Conservation (phyloP, 139 green algal species). For the Haematococcus lacustris region DNA sequence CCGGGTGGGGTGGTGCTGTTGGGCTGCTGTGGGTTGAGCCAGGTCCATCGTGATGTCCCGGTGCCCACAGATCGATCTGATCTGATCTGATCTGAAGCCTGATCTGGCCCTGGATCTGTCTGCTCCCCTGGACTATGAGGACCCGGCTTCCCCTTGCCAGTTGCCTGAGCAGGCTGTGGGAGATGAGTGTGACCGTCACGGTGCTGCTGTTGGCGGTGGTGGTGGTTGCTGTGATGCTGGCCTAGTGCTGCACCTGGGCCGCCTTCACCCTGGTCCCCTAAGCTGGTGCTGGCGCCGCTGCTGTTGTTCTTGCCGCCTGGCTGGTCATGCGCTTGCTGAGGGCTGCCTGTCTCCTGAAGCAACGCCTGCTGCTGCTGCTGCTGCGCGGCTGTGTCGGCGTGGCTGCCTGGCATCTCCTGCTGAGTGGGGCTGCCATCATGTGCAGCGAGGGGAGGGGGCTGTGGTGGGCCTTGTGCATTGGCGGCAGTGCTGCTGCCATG, state of each 20-base stretch:
- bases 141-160: no score
- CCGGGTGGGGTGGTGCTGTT: no score
- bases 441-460: not conserved
- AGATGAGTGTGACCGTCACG: not conserved
- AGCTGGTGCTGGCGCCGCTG: constrained; percentile 8
- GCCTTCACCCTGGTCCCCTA: not conserved
- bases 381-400: not conserved
- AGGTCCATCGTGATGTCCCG: no score
- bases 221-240: not conserved
- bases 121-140: no score
- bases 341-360: not conserved
- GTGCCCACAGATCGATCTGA: no score
- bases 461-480: not conserved
- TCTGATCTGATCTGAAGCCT: no score
- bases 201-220: not conserved
- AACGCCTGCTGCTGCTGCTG: not conserved
- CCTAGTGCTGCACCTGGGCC: not conserved
- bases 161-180: no score
- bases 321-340: not conserved
- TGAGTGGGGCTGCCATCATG: not conserved
- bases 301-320: not conserved
- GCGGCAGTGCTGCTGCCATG: not conserved
- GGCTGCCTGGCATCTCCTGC: not conserved
- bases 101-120: no score
- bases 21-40: no score